Evolutionary conservation across 2,329 filamentous ascomycete species (phyloP).

Genomic region (Thielaviopsis ethacetica): DNA sequence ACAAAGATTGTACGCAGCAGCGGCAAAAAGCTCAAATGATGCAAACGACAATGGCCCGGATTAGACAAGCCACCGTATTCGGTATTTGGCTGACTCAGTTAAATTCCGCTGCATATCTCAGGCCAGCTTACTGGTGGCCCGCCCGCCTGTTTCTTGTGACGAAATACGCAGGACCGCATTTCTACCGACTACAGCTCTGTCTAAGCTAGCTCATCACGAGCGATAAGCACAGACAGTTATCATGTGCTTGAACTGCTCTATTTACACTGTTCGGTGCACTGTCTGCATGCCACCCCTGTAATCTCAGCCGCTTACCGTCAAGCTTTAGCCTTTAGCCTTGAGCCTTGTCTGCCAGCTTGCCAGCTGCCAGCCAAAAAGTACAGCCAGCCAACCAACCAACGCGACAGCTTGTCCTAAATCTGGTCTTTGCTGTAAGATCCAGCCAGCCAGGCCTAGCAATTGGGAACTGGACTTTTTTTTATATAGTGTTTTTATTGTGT

Average conservation of each 20-base stretch:
- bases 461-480: too few relatives aligned
- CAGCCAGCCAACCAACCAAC: background rate
- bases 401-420: slow-evolving; percentile 17
- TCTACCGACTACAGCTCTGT: background rate
- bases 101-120: background rate
- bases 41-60: too few relatives aligned
- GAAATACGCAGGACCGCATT: too few relatives aligned
- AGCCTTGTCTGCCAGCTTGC: background rate
- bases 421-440: background rate
- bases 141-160: too few relatives aligned
- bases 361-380: background rate
- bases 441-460: background rate
- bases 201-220: background rate
- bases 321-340: background rate
- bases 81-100: background rate
- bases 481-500: background rate
- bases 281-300: background rate
- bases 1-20: too few relatives aligned
- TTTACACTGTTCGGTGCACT: background rate
- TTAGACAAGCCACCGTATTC: too few relatives aligned
- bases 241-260: background rate
- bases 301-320: background rate
- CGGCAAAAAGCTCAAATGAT: too few relatives aligned
- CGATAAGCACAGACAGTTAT: background rate
- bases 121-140: background rate